Evolutionary conservation across 768 basidiomycete species (phyloP), one percentile per base, ranked within the genome.

Genomic region (Serendipita sp.): DNA sequence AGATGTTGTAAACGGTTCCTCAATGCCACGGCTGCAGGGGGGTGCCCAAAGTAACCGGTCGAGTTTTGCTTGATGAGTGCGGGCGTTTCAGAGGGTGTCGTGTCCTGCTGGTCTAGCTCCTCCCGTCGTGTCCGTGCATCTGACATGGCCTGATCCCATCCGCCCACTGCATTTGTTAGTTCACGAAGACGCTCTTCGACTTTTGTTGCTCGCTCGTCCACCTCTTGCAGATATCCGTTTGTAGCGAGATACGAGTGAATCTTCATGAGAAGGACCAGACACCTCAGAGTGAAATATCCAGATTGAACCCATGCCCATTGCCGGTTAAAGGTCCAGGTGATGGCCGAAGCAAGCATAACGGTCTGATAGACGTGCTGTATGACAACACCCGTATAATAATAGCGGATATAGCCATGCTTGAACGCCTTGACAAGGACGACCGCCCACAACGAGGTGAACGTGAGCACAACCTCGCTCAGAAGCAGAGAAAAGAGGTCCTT

Each of bases 261-360:
- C 74, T 96, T 90, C 90, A 93, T 93, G 67, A 92, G 81, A 84
- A 93, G 62, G 65, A 85, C 89, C 22, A 98, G 76, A 7, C 88
- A 83, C 70, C 97, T 94, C 56, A 92, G 72, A 0, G 88, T 94
- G 56, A 93, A 75, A 72, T 88, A 94, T 3, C 90, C 92, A 3
- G 88, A 89, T 70, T 97, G 94, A 3, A 97, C 94, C 94, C 94
- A 97, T 38, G 91, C 92, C 94, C 94, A 97, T 68, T 92, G 80
- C 60, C 92, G 74, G 67, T 94, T 84, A 70, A 90, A 94, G 0
- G 93, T 96, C 93, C 94, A 97, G 48, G 78, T 83, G 33, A 98
- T 79, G 2, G 87, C 85, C 9, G 77, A 74, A 42, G 78, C 79
- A n/a, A 98, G 77, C 33, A 91, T 81, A 0, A 74, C 68, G 0